phyloP scores from a whole-genome alignment of 805 yeast species.

The Lipomyces japonicus region DNA sequence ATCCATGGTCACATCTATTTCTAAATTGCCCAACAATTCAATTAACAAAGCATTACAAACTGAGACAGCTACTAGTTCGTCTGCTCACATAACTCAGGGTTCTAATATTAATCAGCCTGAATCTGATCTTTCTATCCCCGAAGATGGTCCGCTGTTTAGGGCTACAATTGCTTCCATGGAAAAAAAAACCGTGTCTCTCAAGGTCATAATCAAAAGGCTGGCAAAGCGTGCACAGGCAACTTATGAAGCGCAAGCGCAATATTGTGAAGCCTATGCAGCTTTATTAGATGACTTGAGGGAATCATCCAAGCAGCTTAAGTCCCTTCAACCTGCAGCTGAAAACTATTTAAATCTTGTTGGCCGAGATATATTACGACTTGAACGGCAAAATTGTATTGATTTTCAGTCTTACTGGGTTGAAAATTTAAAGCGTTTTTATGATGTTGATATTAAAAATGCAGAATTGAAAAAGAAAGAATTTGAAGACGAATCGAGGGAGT shows the following conservation, averaged over 20 bases:
- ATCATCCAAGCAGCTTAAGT: constrained; percentile 36
- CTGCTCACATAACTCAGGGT: no score
- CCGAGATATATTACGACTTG: constrained; percentile 18
- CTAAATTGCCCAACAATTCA: no score
- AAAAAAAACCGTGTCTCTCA: constrained; percentile 37
- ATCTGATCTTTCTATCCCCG: constrained; percentile 37
- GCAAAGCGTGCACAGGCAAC: constrained; percentile 39
- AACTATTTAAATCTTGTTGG: constrained; percentile 34
- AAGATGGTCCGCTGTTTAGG: constrained; percentile 46
- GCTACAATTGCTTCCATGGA: constrained; percentile 42
- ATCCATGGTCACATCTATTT: no score
- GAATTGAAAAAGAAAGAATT: constrained; percentile 43
- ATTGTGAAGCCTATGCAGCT: constrained; percentile 13
- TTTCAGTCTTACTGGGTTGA: constrained; percentile 38
- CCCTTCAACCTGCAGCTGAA: constrained; percentile 36
- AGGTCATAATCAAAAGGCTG: constrained; percentile 38
- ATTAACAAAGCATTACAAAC: no score
- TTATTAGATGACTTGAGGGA: constrained; percentile 37
- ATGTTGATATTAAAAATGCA: constrained; percentile 41
- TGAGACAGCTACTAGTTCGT: no score
- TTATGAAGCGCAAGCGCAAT: constrained; percentile 35
- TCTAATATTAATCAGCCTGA: constrained; percentile 26
- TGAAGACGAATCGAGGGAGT: constrained; percentile 45
- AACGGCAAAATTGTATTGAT: constrained; percentile 32
- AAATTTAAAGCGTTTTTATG: constrained; percentile 42